phyloP scores from a whole-genome alignment of 345 rosid genomes.

The Garcia nutans region DNA sequence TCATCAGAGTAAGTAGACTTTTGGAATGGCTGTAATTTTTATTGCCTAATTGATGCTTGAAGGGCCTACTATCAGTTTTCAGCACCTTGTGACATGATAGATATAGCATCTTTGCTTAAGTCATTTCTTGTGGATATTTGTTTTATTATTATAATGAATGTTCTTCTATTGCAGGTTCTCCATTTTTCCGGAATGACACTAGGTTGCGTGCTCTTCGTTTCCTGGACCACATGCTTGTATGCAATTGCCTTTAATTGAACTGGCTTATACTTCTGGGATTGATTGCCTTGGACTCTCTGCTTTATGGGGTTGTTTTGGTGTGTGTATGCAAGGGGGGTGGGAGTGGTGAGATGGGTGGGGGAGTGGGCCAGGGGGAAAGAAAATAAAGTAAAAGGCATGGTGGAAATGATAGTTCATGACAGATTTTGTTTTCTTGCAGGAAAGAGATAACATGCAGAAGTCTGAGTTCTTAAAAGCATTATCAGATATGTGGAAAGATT shows the following conservation, averaged over 20 bases:
- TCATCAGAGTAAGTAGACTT: not conserved
- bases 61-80: not conserved
- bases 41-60: not conserved
- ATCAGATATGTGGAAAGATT: slow-evolving; percentile 99
- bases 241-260: slow-evolving; percentile 31
- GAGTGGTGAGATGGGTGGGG: too few relatives aligned
- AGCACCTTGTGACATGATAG: not conserved
- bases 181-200: slow-evolving; percentile 85
- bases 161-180: slow-evolving; percentile 57
- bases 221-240: slow-evolving; percentile 98
- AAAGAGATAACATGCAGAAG: slow-evolving; percentile 95
- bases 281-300: slow-evolving; percentile 7
- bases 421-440: slow-evolving; percentile 47
- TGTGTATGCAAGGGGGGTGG: too few relatives aligned
- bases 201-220: slow-evolving; percentile 98
- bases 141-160: slow-evolving; percentile 20
- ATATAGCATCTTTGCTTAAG: not conserved
- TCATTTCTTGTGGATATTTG: not conserved
- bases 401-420: slow-evolving; percentile 11
- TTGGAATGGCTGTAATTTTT: not conserved
- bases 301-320: not conserved
- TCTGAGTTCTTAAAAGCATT: slow-evolving; percentile 97
- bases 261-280: slow-evolving; percentile 12
- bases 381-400: not conserved
- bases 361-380: too few relatives aligned